These are phyloP conservation scores for Styphnolobium japonicum DNA, from an alignment of 306 rosid species.

Conservation along the genomic window DNA sequence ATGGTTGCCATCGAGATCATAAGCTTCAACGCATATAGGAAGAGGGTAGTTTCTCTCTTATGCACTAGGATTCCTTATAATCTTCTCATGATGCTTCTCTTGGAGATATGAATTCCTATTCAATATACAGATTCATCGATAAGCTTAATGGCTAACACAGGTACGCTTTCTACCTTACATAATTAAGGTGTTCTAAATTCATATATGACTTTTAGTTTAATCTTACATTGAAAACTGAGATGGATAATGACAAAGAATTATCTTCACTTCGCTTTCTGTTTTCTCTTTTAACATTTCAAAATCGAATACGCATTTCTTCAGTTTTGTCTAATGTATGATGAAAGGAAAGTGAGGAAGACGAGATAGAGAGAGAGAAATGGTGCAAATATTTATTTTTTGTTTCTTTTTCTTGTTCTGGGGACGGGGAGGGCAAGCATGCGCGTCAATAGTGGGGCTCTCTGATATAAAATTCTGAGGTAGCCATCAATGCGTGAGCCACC, in stretches of 20 bases:
- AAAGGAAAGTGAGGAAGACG: neutral
- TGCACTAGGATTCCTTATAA: too few relatives aligned
- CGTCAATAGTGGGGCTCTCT: conserved; percentile 40
- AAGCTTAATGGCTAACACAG: too few relatives aligned
- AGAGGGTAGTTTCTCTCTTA: too few relatives aligned
- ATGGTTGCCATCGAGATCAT: too few relatives aligned
- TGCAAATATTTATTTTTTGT: neutral
- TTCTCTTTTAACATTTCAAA: neutral
- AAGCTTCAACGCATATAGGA: too few relatives aligned
- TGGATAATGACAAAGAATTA: neutral
- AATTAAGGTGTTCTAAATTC: too few relatives aligned
- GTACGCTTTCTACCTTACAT: too few relatives aligned
- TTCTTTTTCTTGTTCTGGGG: conserved; percentile 11
- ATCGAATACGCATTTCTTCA: neutral
- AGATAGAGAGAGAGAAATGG: neutral
- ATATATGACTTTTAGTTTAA: too few relatives aligned
- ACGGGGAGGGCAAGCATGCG: conserved; percentile 43
- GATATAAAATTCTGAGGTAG: conserved; percentile 1
- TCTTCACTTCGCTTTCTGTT: neutral
- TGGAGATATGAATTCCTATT: too few relatives aligned
- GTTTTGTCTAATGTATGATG: neutral
- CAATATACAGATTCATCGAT: too few relatives aligned
- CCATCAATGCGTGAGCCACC: conserved; percentile 28
- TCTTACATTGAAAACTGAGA: too few relatives aligned
- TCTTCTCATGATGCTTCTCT: too few relatives aligned